Conservation (phyloP, 768 basidiomycete genomes). For the Lactarius trivialis region DNA sequence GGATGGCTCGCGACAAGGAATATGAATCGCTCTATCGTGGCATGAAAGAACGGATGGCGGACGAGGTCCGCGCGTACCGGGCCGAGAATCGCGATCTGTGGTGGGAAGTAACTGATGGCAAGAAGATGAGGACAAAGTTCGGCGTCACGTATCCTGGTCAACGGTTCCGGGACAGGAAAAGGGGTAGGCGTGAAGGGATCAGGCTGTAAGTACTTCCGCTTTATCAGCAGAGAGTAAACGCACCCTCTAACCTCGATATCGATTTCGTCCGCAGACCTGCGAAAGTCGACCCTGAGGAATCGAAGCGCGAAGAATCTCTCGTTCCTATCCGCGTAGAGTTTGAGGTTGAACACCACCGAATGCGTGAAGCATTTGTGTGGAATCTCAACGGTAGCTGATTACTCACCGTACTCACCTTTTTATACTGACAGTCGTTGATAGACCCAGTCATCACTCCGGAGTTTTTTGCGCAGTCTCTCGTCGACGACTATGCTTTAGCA, state of each 20-base stretch:
- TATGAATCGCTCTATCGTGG: slow-evolving; percentile 45
- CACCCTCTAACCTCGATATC: background rate
- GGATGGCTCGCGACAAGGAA: slow-evolving; percentile 58
- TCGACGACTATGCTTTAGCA: slow-evolving; percentile 84
- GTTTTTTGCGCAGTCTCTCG: slow-evolving; percentile 79
- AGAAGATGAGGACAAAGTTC: slow-evolving; percentile 39
- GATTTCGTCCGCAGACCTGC: slow-evolving; percentile 44
- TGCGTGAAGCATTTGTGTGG: slow-evolving; percentile 97
- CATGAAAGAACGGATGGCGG: slow-evolving; percentile 47
- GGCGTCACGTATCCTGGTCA: slow-evolving; percentile 50
- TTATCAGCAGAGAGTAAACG: slow-evolving; percentile 1
- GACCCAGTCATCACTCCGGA: slow-evolving; percentile 89
- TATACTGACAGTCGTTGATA: slow-evolving; percentile 28
- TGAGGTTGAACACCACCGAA: slow-evolving; percentile 88
- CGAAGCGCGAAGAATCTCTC: slow-evolving; percentile 67
- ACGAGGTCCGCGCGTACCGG: slow-evolving; percentile 42
- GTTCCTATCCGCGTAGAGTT: slow-evolving; percentile 95
- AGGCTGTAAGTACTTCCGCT: slow-evolving; percentile 56
- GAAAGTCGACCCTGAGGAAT: slow-evolving; percentile 48
- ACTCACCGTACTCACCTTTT: background rate
- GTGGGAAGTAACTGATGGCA: slow-evolving; percentile 57
- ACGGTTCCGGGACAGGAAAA: slow-evolving; percentile 40
- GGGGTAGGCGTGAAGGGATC: slow-evolving; percentile 59
- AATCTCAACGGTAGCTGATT: slow-evolving; percentile 78
- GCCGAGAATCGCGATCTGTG: slow-evolving; percentile 44